These are phyloP conservation scores for Pisolithus tinctorius DNA, from an alignment of 768 basidiomycete species.

Conservation along the genomic window DNA sequence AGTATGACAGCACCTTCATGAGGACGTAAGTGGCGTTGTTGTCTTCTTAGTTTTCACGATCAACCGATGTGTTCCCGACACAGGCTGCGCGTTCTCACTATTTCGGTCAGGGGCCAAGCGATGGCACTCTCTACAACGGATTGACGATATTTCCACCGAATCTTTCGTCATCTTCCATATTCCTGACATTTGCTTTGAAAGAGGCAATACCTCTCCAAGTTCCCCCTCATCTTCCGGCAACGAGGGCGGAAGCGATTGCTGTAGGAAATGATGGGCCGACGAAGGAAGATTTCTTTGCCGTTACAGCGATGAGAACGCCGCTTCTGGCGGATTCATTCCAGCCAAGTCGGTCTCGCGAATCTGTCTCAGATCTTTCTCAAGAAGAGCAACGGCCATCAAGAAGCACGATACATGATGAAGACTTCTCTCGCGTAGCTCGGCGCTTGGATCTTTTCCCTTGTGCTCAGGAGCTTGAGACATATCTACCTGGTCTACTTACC, in stretches of 20 bases:
- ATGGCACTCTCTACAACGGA: conserved; percentile 14
- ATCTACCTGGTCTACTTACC: conserved; percentile 40
- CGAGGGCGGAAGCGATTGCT: conserved; percentile 38
- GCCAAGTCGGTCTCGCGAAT: conserved; percentile 21
- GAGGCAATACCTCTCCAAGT: conserved; percentile 38
- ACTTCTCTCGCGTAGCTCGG: conserved; percentile 30
- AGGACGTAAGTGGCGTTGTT: conserved; percentile 22
- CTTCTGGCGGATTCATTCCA: conserved; percentile 42
- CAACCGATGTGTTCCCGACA: conserved; percentile 16
- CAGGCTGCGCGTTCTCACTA: background rate
- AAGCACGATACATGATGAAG: conserved; percentile 29
- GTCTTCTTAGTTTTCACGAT: conserved; percentile 11
- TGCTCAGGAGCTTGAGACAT: conserved; percentile 23
- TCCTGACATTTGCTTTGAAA: conserved; percentile 46
- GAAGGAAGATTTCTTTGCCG: conserved; percentile 41
- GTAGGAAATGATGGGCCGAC: conserved; percentile 46
- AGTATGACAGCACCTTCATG: conserved; percentile 16
- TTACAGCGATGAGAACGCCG: conserved; percentile 38
- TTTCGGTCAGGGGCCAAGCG: conserved; percentile 3
- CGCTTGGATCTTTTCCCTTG: conserved; percentile 10
- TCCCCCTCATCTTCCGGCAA: conserved; percentile 47
- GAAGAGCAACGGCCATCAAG: conserved; percentile 28
- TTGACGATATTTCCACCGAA: conserved; percentile 27
- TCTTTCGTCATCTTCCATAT: conserved; percentile 40
- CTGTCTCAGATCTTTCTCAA: conserved; percentile 23